phyloP scores from a whole-genome alignment of 768 basidiomycete genomes.

The Termitomyces titanicus region DNA sequence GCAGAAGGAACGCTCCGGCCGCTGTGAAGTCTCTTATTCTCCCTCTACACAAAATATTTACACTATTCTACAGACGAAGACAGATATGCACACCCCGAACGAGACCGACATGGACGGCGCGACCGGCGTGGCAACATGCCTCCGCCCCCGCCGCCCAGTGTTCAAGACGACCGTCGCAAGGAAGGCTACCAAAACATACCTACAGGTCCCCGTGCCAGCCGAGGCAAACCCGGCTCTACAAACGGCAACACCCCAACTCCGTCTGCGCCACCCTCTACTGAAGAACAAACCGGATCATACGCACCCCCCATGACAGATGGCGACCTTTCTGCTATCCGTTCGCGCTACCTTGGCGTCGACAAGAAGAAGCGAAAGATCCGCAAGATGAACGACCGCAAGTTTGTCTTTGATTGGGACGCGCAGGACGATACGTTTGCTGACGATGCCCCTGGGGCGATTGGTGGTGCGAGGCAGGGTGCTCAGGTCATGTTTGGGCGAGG shows the following conservation, averaged over 20 bases:
- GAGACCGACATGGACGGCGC: conserved; percentile 42
- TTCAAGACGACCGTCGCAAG: conserved; percentile 30
- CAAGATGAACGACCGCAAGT: conserved; percentile 94
- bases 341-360: conserved; percentile 91
- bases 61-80: conserved; percentile 43
- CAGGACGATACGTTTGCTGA: conserved; percentile 90
- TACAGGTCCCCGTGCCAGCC: conserved; percentile 80
- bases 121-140: conserved; percentile 37
- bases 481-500: conserved; percentile 89
- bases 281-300: conserved; percentile 34
- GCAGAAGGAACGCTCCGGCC: conserved; percentile 41
- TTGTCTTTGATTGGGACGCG: conserved; percentile 99
- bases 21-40: conserved; percentile 31
- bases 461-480: conserved; percentile 72
- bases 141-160: conserved; percentile 31
- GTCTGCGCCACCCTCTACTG: conserved; percentile 42
- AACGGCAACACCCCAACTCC: conserved; percentile 26
- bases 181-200: conserved; percentile 68
- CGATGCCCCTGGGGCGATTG: conserved; percentile 70
- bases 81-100: conserved; percentile 48
- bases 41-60: not conserved
- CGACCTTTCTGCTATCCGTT: conserved; percentile 81
- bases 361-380: conserved; percentile 93
- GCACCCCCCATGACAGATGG: conserved; percentile 72
- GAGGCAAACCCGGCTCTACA: conserved; percentile 39